Evolutionary conservation across 1,284 basidiomycete genomes (phyloP), one percentile per base, ranked within the genome.

Genomic region (Exobasidium cylindrosporum): DNA sequence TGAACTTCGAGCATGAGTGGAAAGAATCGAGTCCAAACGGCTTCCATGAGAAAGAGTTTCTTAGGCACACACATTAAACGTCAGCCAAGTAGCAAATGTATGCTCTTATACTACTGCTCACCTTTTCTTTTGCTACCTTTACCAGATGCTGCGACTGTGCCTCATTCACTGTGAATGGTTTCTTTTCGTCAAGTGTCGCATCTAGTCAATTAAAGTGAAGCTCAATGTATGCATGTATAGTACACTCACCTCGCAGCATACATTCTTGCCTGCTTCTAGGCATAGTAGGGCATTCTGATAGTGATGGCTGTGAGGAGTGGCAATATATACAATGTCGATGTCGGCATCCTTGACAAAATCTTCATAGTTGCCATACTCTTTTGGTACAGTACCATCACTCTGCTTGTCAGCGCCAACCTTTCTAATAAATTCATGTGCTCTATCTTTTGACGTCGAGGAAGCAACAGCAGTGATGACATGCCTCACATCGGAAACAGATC

Each of bases 271-370:
- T 1, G 88, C 89, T 60, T 86, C 84, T 64, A 94, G 85, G 7
- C 89, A 89, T 56, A 87, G 87, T 66, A 89, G 83, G 0, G 89
- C 86, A 71, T 91, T 90, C 62, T 84, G 82, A 77, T 91, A 91
- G 82, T 96, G 92, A 65, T 85, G 84, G 0, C 90, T 89, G 78
- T 95, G 91, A 3, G 92, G 92, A 0, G 92, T 93, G 24, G 90
- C 89, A 86, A 76, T 26, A 62, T 84, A 64, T 32, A 66, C 54
- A 45, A 67, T 81, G 54, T 83, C 69, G 67, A 84, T 64, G 46
- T 89, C 87, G 65, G 83, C 82, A 77, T 92, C 88, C 10, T 84
- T 82, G 69, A 87, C 91, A 0, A 95, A 86, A 58, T 88, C 87
- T 56, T 86, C 84, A 74, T 96, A 95, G 23, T 83, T 85, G 11